Percentiles rank a stretch among this genome's conserved stretches.
phyloP scores from a whole-genome alignment of 208 protist species.

The Naegleria fowleri region DNA sequence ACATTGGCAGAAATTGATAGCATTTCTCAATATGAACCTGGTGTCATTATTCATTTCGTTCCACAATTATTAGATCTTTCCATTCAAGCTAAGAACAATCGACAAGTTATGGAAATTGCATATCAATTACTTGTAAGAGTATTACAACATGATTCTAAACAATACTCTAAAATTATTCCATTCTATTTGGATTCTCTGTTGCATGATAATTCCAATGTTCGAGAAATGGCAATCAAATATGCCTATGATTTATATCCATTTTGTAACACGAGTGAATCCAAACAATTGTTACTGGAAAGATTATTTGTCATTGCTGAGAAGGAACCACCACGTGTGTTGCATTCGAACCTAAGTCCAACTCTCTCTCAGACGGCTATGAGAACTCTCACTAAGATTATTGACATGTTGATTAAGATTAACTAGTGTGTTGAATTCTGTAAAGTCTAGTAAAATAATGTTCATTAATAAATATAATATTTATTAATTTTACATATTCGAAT shows the following conservation, averaged over 20 bases:
- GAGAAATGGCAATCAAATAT: neutral
- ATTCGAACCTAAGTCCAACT: neutral
- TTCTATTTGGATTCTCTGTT: neutral
- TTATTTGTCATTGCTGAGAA: conserved; percentile 14
- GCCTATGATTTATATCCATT: conserved; percentile 8
- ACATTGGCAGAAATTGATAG: neutral
- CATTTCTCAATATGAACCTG: neutral
- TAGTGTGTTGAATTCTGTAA: neutral
- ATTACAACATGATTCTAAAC: neutral
- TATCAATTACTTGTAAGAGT: neutral
- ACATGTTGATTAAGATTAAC: neutral
- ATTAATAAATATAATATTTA: too few relatives aligned
- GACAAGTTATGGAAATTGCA: neutral
- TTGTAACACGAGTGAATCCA: neutral
- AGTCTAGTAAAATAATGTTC: too few relatives aligned
- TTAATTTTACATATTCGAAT: too few relatives aligned
- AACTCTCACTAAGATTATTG: neutral
- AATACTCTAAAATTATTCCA: neutral
- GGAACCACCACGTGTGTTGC: neutral
- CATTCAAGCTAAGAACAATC: neutral
- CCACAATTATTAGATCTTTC: conserved; percentile 5
- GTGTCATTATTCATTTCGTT: neutral
- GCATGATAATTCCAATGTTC: neutral
- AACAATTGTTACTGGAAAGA: neutral
- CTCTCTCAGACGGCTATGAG: neutral